phyloP scores from a whole-genome alignment of 202 grass and related monocot genomes.

The Sporobolus alterniflorus region DNA sequence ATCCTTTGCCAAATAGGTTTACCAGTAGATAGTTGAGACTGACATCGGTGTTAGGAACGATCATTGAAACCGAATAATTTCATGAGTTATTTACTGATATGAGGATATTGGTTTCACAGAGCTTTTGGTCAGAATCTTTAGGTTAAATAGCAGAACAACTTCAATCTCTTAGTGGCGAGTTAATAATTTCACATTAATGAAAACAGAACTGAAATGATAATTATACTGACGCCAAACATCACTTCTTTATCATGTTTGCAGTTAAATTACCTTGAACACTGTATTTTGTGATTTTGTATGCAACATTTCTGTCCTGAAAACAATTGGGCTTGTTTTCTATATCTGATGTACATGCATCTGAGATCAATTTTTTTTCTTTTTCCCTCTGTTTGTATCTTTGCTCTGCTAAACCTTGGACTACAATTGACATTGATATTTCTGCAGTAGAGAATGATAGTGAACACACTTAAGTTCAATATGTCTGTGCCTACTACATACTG shows the following conservation, averaged over 20 bases:
- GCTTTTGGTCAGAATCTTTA: constrained; percentile 4
- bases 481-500: constrained; percentile 87
- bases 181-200: constrained; percentile 20
- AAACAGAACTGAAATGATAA: background rate
- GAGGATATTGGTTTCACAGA: background rate
- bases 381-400: no score
- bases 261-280: constrained; percentile 13
- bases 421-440: constrained; percentile 26
- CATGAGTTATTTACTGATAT: constrained; percentile 15
- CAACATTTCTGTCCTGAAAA: constrained; percentile 33
- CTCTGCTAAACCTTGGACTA: no score
- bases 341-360: no score
- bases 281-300: background rate
- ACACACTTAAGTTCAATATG: constrained; percentile 82
- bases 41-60: background rate
- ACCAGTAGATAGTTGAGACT: constrained; percentile 7
- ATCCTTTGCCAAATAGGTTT: no score
- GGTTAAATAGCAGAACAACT: background rate
- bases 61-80: constrained; percentile 5
- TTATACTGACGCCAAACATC: constrained; percentile 13
- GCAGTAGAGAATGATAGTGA: constrained; percentile 81
- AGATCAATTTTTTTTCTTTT: no score
- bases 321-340: constrained; percentile 35
- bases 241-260: background rate
- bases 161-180: background rate